These are phyloP conservation scores for Albugo candida DNA, from an alignment of 352 stramenopile genomes.

Conservation along the genomic window DNA sequence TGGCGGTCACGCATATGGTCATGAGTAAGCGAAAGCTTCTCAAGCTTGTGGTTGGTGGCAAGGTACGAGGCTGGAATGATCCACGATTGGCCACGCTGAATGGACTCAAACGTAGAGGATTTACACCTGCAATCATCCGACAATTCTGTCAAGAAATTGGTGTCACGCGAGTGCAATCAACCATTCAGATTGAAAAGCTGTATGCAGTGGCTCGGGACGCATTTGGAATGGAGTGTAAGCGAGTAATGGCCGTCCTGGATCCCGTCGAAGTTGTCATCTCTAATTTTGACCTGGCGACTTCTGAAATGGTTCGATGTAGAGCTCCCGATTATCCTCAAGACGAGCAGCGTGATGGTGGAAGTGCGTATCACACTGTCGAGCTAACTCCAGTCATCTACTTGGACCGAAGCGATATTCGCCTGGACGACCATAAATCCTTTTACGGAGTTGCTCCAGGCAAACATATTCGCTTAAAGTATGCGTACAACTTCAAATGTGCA, in stretches of 20 bases:
- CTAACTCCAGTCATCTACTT: slow-evolving; percentile 46
- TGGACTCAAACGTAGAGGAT: slow-evolving; percentile 74
- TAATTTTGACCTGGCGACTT: slow-evolving; percentile 26
- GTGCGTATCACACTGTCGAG: slow-evolving; percentile 33
- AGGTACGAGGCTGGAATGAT: slow-evolving; percentile 86
- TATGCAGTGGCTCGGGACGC: slow-evolving; percentile 48
- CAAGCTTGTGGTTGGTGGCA: slow-evolving; percentile 90
- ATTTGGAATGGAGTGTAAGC: slow-evolving; percentile 49
- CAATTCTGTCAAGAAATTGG: slow-evolving; percentile 77
- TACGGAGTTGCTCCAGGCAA: slow-evolving; percentile 91
- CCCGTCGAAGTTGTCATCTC: slow-evolving; percentile 50
- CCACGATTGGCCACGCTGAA: slow-evolving; percentile 96
- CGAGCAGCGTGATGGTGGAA: slow-evolving; percentile 24
- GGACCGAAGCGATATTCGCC: slow-evolving; percentile 49
- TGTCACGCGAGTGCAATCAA: slow-evolving; percentile 71
- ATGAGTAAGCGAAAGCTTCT: slow-evolving; percentile 97
- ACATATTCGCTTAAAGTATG: slow-evolving; percentile 93
- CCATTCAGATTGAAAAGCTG: slow-evolving; percentile 69
- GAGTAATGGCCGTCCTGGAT: slow-evolving; percentile 64
- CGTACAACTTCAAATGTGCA: slow-evolving; percentile 84
- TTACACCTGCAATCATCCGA: slow-evolving; percentile 71
- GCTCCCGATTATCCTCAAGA: slow-evolving; percentile 67
- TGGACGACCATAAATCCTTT: slow-evolving; percentile 70
- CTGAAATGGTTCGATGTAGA: slow-evolving; percentile 16
- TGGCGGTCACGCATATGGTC: slow-evolving; percentile 97